These are phyloP conservation scores for Acanthamoeba lenticulata DNA, from an alignment of 208 protist species.

Conservation along the genomic window DNA sequence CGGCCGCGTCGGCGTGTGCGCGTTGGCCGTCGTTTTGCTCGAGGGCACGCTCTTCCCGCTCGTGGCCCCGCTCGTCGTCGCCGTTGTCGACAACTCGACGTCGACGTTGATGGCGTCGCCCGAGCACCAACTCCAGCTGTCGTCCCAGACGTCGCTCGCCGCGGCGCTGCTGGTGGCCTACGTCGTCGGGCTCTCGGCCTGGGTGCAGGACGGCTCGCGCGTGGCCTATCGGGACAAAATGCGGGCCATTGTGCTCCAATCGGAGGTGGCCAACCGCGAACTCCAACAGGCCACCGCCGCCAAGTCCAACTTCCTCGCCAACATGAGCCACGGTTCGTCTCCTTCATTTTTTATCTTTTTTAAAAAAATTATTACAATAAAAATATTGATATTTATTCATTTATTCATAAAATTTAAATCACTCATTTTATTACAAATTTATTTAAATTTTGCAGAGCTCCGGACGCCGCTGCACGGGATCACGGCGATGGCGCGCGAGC, in stretches of 20 bases:
- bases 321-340: conserved; percentile 25
- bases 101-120: not conserved
- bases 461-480: conserved; percentile 60
- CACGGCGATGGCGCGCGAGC: conserved; percentile 35
- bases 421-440: not conserved
- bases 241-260: not conserved
- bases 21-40: not conserved
- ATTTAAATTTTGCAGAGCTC: not conserved
- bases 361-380: not conserved
- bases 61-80: not conserved
- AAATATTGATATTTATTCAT: not conserved
- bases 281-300: conserved; percentile 56
- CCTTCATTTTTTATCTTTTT: not conserved
- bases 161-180: not conserved
- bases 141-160: not conserved
- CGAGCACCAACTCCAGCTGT: not conserved
- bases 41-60: not conserved
- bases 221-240: conserved; percentile 18
- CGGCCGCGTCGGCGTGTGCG: not conserved
- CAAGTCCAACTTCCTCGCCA: conserved; percentile 56
- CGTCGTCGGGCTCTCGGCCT: not conserved
- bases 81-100: not conserved
- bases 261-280: not conserved
- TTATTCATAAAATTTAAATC: not conserved
- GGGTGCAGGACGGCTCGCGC: conserved; percentile 11